Percentiles rank a stretch among this genome's conserved stretches.
Conservation (phyloP, 495 filamentous ascomycete genomes). For the Melanomma pulvis-pyrius region DNA sequence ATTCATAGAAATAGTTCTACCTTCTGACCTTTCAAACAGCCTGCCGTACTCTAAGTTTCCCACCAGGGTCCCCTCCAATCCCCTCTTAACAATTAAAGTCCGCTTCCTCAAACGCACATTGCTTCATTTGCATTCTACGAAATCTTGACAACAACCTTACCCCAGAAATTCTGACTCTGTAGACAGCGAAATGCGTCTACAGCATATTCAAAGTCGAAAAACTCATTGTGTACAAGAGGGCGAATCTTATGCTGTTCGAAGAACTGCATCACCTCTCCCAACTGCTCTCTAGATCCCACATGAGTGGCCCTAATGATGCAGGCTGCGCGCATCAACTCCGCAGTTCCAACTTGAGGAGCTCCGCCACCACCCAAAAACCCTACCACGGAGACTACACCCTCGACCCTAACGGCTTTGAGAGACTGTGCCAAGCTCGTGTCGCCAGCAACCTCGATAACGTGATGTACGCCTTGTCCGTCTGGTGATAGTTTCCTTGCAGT, state of each 20-base stretch:
- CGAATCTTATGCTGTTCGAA: slow-evolving; percentile 15
- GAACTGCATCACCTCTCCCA: slow-evolving; percentile 9
- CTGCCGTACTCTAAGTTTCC: no score
- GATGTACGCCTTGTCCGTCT: slow-evolving; percentile 39
- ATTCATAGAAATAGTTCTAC: no score
- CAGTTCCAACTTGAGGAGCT: neutral
- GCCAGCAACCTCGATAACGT: slow-evolving; percentile 30
- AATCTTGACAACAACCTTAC: slow-evolving; percentile 28
- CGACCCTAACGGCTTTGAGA: neutral
- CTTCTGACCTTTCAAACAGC: no score
- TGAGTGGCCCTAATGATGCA: slow-evolving; percentile 15
- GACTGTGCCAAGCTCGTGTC: slow-evolving; percentile 16
- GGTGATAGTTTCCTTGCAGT: slow-evolving; percentile 41
- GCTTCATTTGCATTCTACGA: no score
- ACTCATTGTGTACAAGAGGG: slow-evolving; percentile 10
- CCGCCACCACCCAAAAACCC: slow-evolving; percentile 8
- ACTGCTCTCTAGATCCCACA: slow-evolving; percentile 3
- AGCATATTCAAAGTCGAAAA: slow-evolving; percentile 19
- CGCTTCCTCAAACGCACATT: no score
- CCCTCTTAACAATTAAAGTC: neutral
- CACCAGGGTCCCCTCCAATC: no score
- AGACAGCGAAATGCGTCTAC: slow-evolving; percentile 16
- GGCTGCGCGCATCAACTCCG: slow-evolving; percentile 9
- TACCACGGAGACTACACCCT: slow-evolving; percentile 20
- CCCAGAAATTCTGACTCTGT: slow-evolving; percentile 9